Evolutionary conservation across 1,284 basidiomycete genomes (phyloP).

Genomic region (Moesziomyces parantarcticus): DNA sequence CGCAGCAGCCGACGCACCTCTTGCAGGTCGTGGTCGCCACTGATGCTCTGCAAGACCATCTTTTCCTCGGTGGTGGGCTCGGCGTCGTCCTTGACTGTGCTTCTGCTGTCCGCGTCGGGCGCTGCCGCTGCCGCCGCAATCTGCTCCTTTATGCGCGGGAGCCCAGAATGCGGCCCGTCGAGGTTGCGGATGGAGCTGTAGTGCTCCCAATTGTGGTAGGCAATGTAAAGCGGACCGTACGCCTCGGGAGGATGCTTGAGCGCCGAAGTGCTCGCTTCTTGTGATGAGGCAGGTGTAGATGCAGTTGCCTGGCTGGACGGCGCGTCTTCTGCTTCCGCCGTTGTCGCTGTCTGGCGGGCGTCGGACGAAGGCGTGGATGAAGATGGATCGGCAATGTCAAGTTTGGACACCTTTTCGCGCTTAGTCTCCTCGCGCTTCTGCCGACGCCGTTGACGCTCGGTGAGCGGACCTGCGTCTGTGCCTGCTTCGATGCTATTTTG

Average conservation of each 20-base stretch:
- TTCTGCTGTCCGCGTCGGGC: constrained; percentile 14
- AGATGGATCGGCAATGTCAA: constrained; percentile 3
- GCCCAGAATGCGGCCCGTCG: constrained; percentile 82
- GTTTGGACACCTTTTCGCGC: constrained; percentile 23
- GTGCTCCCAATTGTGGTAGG: constrained; percentile 90
- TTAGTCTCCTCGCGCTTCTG: constrained; percentile 40
- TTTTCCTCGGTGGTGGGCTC: constrained; percentile 46
- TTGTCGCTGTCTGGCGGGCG: neutral
- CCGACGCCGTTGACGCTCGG: constrained; percentile 43
- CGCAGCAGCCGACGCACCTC: constrained; percentile 41
- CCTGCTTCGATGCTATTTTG: constrained; percentile 42
- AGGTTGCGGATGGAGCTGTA: constrained; percentile 90
- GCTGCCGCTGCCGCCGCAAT: constrained; percentile 17
- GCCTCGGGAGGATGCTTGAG: constrained; percentile 39
- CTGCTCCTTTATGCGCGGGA: constrained; percentile 76
- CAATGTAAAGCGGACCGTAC: constrained; percentile 62
- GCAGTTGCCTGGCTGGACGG: constrained; percentile 1
- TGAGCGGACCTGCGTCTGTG: constrained; percentile 32
- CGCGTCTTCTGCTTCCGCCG: neutral
- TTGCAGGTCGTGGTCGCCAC: constrained; percentile 32
- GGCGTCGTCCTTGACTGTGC: constrained; percentile 3
- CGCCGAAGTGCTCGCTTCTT: constrained; percentile 1
- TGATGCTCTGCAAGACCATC: constrained; percentile 55
- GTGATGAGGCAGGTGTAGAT: constrained; percentile 7
- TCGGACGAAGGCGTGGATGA: constrained; percentile 7